Evolutionary conservation across 78 protist genomes (phyloP), one percentile per base, ranked within the genome.

Genomic region (Dictyostelium brefeldianum): DNA sequence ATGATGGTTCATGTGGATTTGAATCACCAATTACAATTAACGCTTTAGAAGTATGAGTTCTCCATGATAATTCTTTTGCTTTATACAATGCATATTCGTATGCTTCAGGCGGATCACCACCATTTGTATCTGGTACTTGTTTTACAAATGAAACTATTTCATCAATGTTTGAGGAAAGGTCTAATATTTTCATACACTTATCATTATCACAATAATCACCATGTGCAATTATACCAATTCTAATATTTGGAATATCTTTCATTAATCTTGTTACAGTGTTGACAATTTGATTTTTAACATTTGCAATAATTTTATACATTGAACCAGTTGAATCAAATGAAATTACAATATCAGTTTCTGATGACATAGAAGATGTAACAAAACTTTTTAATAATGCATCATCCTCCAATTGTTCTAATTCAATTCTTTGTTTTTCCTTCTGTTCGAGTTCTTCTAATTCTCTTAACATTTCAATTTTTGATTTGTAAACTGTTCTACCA

Each of bases 1-100:
- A 64, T 0, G 96, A 27, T 62, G 96, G 96, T 47, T 81, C 78
- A 59, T 94, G 96, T 53, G 96, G 96, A 12, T 59, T 56, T 59
- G 83, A 50, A 69, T 94, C 96, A 50, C 96, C 96, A 79, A 94
- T 94, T 83, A 94, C 75, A 18, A 94, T 94, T 18, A 94, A 82
- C 18, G 94, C 96, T 11, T 89, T 94, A 2, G 91, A 80, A 0
- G 91, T 83, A 31, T 89, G 92, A 18, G 8, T 11, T 2, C 89
- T 59, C 96, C 96, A 94, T 12, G 83, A 41, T 20, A 94, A 10
- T 25, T 80, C 64, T 22, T 89, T 78, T 20, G 96, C 96, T 31
- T 80, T 29, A 7, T 36, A 11, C 8, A 93, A 70, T 15, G 89
- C 94, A 59, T 14, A 81, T 54, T 94, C 96, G 25, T 94, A 94